These are phyloP conservation scores for Apiospora koreana DNA, from an alignment of 2,329 filamentous ascomycete species.

Conservation along the genomic window DNA sequence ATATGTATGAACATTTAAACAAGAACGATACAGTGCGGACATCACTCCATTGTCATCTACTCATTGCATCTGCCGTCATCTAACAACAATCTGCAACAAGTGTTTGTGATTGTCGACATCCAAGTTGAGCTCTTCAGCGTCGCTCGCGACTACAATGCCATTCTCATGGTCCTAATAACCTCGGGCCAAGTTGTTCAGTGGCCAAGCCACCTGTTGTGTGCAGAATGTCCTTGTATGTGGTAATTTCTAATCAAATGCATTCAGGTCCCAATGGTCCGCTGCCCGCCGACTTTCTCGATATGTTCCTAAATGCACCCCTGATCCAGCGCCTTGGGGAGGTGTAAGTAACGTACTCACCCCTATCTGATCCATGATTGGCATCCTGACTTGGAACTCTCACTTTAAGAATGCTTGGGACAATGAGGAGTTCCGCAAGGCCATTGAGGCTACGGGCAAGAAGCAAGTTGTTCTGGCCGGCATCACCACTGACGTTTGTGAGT, in stretches of 20 bases:
- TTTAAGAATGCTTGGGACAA: constrained; percentile 71
- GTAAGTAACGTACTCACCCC: background rate
- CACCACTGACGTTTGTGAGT: constrained; percentile 69
- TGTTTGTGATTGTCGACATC: constrained; percentile 60
- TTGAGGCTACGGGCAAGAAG: constrained; percentile 64
- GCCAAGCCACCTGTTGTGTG: too few relatives aligned
- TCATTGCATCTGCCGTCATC: constrained; percentile 25
- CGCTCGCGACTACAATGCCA: constrained; percentile 67
- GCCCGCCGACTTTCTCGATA: constrained; percentile 66
- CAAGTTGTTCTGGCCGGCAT: constrained; percentile 75
- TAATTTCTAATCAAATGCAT: background rate
- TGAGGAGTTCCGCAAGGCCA: constrained; percentile 63
- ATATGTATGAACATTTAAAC: constrained; percentile 36
- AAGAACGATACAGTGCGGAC: constrained; percentile 34
- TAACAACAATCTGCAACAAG: constrained; percentile 37
- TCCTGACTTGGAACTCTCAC: background rate
- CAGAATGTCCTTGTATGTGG: too few relatives aligned
- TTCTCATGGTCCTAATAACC: constrained; percentile 67
- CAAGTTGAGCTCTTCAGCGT: constrained; percentile 60
- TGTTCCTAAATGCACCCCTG: constrained; percentile 67
- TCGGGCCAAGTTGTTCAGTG: constrained; percentile 58
- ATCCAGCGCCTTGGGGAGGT: constrained; percentile 72
- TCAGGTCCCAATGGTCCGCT: constrained; percentile 70
- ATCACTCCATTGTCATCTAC: background rate
- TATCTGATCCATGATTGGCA: background rate